Evolutionary conservation across 148 eudicot genomes (phyloP).

Genomic region (Fagopyrum esculentum): DNA sequence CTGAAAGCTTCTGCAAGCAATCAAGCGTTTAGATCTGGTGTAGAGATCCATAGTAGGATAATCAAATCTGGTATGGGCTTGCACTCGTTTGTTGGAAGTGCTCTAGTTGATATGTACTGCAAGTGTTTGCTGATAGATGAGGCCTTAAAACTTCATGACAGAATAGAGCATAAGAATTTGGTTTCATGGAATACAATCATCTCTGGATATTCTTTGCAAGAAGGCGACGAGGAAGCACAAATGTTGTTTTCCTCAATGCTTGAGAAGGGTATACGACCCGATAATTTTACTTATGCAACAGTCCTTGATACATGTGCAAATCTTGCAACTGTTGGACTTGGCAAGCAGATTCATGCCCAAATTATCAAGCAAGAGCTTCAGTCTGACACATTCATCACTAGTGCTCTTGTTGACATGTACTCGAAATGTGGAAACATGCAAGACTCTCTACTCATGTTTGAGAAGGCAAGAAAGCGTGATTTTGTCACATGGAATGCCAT

Average conservation of each 20-base stretch:
- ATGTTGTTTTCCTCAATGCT: conserved; percentile 57
- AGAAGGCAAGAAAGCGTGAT: conserved; percentile 48
- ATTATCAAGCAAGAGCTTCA: conserved; percentile 70
- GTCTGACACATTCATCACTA: conserved; percentile 58
- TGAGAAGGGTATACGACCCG: conserved; percentile 60
- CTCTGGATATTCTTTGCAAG: conserved; percentile 50
- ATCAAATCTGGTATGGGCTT: conserved; percentile 75
- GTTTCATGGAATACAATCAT: conserved; percentile 94
- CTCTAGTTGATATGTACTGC: conserved; percentile 92
- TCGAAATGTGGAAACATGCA: conserved; percentile 82
- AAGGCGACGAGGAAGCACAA: conserved; percentile 78
- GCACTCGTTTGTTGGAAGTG: conserved; percentile 69
- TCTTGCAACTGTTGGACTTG: conserved; percentile 72
- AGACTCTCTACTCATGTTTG: conserved; percentile 61
- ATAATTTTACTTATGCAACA: conserved; percentile 83
- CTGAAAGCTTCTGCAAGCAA: conserved; percentile 62
- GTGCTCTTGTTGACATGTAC: conserved; percentile 93
- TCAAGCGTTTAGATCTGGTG: conserved; percentile 43
- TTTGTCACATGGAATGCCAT: conserved; percentile 91
- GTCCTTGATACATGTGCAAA: conserved; percentile 92
- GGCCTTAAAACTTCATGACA: conserved; percentile 69
- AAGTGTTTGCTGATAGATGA: conserved; percentile 66
- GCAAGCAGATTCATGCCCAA: conserved; percentile 89
- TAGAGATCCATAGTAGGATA: conserved; percentile 58
- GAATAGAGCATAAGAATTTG: conserved; percentile 50